phyloP scores from a whole-genome alignment of 2,329 filamentous ascomycete genomes.

The Setomelanomma holmii region DNA sequence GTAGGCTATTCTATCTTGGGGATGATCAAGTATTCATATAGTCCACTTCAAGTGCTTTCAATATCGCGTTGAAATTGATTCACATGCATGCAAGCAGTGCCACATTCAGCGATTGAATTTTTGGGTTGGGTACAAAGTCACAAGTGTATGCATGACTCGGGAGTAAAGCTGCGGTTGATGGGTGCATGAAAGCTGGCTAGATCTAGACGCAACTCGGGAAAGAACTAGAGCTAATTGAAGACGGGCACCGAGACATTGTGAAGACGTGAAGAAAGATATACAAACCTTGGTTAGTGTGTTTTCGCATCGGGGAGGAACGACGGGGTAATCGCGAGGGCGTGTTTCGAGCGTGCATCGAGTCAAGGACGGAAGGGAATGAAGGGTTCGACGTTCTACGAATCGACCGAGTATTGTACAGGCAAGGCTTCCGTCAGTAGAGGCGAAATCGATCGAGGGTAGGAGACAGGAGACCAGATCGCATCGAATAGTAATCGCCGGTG shows the following conservation, averaged over 20 bases:
- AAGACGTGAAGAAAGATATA: neutral
- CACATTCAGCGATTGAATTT: no score
- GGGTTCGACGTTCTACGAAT: slow-evolving; percentile 43
- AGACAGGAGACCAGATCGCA: slow-evolving; percentile 38
- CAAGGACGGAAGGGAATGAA: slow-evolving; percentile 20
- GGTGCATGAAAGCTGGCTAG: no score
- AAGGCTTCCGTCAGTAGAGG: slow-evolving; percentile 38
- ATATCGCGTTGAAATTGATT: no score
- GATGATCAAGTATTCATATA: no score
- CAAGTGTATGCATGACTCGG: no score
- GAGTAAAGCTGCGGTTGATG: no score
- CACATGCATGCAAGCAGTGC: no score
- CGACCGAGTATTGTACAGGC: slow-evolving; percentile 49
- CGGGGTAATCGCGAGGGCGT: neutral
- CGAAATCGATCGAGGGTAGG: slow-evolving; percentile 41
- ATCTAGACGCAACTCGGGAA: no score
- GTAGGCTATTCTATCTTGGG: no score
- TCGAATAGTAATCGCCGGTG: slow-evolving; percentile 45
- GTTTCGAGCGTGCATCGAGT: slow-evolving; percentile 12
- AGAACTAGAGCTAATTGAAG: neutral
- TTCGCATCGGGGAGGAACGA: slow-evolving; percentile 5
- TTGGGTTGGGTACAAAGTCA: no score
- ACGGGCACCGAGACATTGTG: neutral
- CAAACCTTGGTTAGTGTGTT: neutral
- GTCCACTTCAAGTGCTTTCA: no score